A percentile compares a stretch with the other conserved stretches of the same genome.
phyloP scores from a whole-genome alignment of 1,139 yeast genomes.

The Zygoascus meyerae region DNA sequence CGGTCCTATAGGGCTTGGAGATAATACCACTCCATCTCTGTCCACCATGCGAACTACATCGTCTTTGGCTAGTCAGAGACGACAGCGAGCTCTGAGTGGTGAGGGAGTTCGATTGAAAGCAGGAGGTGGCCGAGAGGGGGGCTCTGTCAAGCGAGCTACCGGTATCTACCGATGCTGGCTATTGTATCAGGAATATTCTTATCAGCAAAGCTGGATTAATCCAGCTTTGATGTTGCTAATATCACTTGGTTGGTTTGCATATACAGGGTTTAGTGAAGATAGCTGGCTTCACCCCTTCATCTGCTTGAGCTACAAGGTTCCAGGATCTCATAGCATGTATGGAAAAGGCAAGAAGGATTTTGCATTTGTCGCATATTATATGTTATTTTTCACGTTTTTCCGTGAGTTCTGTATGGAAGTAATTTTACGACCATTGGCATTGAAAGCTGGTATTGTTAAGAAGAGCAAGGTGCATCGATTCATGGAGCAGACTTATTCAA shows the following conservation, averaged over 20 bases:
- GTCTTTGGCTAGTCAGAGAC: constrained; percentile 28
- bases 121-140: constrained; percentile 32
- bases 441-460: constrained; percentile 45
- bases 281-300: constrained; percentile 66
- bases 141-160: constrained; percentile 29
- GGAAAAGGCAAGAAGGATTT: constrained; percentile 87
- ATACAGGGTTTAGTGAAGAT: constrained; percentile 43
- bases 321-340: constrained; percentile 43
- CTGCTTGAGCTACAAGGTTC: constrained; percentile 59
- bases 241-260: constrained; percentile 22
- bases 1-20: constrained; percentile 39
- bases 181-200: constrained; percentile 54
- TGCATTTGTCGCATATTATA: constrained; percentile 70
- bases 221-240: constrained; percentile 46
- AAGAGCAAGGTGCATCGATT: constrained; percentile 67
- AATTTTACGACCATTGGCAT: constrained; percentile 67
- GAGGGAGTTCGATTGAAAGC: constrained; percentile 18
- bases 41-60: constrained; percentile 34
- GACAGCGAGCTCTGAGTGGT: constrained; percentile 34
- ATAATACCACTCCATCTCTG: constrained; percentile 35
- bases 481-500: constrained; percentile 87
- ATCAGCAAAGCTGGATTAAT: constrained; percentile 73
- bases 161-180: constrained; percentile 36
- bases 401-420: constrained; percentile 90
- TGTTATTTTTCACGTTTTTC: constrained; percentile 80